A percentile compares a stretch with the other conserved stretches of the same genome.
Conservation (phyloP, 2,329 filamentous ascomycete species). For the Phoma herbarum region DNA sequence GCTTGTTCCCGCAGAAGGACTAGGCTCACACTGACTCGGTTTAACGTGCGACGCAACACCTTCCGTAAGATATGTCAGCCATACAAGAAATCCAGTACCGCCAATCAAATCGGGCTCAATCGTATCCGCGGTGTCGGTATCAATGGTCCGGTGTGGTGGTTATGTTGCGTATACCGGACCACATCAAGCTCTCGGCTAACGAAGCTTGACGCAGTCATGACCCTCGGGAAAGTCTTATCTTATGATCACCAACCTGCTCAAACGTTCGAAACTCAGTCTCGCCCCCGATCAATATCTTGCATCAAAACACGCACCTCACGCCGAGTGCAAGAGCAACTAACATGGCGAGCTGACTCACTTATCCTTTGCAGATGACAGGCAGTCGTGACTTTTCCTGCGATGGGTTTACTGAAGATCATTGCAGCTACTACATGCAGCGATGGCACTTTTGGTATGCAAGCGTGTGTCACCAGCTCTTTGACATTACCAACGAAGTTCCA, state of each 20-base stretch:
- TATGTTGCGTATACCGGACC: not conserved
- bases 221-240: slow-evolving; percentile 4
- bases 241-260: not conserved
- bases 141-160: not conserved
- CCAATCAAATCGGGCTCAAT: slow-evolving; percentile 11
- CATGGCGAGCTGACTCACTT: slow-evolving; percentile 32
- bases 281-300: not conserved
- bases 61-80: not conserved
- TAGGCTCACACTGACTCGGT: not conserved
- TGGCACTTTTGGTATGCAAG: slow-evolving; percentile 60
- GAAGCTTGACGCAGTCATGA: slow-evolving; percentile 3
- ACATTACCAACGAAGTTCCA: too few relatives aligned
- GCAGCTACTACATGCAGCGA: slow-evolving; percentile 56
- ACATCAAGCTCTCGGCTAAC: slow-evolving; percentile 1
- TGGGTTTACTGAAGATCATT: slow-evolving; percentile 55
- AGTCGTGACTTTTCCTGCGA: slow-evolving; percentile 42
- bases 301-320: not conserved
- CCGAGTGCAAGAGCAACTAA: not conserved
- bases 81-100: accelerated
- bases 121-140: not conserved
- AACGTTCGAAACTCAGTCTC: too few relatives aligned
- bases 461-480: not conserved
- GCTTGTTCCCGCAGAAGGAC: slow-evolving; percentile 3
- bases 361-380: slow-evolving; percentile 26
- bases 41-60: not conserved